Conservation (phyloP, 129 eudicot genomes). For the Tanacetum coccineum region DNA sequence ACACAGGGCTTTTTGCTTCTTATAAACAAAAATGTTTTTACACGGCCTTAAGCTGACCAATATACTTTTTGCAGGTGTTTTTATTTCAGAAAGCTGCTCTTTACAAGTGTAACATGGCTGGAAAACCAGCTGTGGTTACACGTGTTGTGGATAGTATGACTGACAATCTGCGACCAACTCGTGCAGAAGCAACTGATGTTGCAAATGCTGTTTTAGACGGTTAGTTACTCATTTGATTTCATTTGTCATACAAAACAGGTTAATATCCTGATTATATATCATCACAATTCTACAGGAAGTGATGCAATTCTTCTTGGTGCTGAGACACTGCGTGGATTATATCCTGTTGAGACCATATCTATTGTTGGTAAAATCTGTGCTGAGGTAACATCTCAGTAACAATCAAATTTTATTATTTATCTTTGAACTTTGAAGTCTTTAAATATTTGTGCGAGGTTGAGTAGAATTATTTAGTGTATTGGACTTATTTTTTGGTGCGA, state of each 20-base stretch:
- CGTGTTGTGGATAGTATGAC: conserved; percentile 90
- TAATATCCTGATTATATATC: not conserved
- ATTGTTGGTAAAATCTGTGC: conserved; percentile 64
- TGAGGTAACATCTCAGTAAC: conserved; percentile 40
- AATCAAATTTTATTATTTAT: no score
- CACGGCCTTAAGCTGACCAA: conserved; percentile 14
- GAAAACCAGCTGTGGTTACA: conserved; percentile 73
- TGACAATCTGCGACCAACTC: conserved; percentile 68
- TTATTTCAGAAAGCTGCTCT: conserved; percentile 69
- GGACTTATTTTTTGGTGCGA: no score
- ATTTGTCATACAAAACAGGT: not conserved
- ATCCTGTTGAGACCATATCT: conserved; percentile 63
- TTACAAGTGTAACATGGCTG: conserved; percentile 78
- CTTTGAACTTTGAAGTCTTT: no score
- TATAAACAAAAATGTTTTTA: not conserved
- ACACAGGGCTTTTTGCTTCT: not conserved
- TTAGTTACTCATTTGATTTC: conserved; percentile 21
- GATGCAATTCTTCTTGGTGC: conserved; percentile 86
- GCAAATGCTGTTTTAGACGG: conserved; percentile 80
- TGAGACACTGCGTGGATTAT: conserved; percentile 68
- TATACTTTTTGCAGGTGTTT: conserved; percentile 48
- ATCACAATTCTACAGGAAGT: conserved; percentile 43
- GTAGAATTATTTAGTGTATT: no score
- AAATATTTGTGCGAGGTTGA: no score
- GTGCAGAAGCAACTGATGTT: conserved; percentile 87